Evolutionary conservation across 2,329 filamentous ascomycete genomes (phyloP), one percentile per base, ranked within the genome.

Genomic region (Ophiocordyceps unilateralis): DNA sequence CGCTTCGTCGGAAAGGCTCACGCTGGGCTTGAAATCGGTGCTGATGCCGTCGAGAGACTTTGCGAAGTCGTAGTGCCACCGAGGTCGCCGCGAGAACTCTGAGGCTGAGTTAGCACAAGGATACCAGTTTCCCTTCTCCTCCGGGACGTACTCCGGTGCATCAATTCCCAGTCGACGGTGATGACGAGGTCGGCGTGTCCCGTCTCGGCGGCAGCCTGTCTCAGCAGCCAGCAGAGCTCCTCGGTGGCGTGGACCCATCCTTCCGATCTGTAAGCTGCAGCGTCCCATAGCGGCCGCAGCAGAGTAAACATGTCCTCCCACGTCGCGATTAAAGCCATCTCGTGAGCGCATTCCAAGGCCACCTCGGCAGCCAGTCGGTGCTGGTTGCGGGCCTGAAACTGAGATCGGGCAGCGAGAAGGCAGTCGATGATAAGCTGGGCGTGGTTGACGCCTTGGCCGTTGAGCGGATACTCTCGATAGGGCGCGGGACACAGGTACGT

Each of bases 401-500:
- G 72, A 0, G 57, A 48, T 38, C 64, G 67, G 3, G 76, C 73
- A 32, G 64, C 62, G 41, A 63, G 59, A 10, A 80, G 56, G 39
- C 62, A 65, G 36, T 73, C 64, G 21, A 76, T 61, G 26, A 80
- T 73, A 21, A 77, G 54, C 45, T 67, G 61, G 2, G 67, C 61
- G 53, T 81, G 76, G 46, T 78, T 65, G 37, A 74, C 63, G 0
- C 72, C 72, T 5, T 56, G 49, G 4, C 68, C 66, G 19, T 61
- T 55, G 14, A 77, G 49, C 0, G 76, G 74, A 41, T 67, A 67
- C 50, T 81, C 76, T 48, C 77, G 65, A 47, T 76, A 65, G 1
- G 78, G 77, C 34, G 75, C 69, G 12, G 74, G 76, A 44, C 76
- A 81, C 61, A 82, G 68, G 55, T 81, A 82, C 1, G 72, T 76